Base-by-base conservation (phyloP, 495 filamentous ascomycete species). In the Tuber umbilicatum region DNA sequence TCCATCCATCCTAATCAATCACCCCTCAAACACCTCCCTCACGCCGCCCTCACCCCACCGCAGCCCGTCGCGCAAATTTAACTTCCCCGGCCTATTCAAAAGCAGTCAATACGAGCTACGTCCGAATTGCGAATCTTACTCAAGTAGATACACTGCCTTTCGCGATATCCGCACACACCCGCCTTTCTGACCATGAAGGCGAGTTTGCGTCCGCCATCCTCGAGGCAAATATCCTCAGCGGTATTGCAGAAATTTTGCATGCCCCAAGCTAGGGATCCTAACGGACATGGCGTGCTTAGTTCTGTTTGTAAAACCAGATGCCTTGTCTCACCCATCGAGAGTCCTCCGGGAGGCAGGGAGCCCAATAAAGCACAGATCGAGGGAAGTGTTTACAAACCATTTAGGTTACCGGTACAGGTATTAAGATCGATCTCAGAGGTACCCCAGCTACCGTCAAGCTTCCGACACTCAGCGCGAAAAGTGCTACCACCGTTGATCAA, bases 341-440 rank as follows among this genome's bases (percentile, higher is more conserved):
- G 69, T 16, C 9, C 38, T 41, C 38, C 23, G 38, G 10, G 69
- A 6, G 17, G 55, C 0, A 19, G 7, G 55, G 55, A 35, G 19
- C 35, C 31, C 19, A 12, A 16, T n/a, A 31, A 10, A 55, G 37
- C n/a, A 37, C 3, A 6, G 60, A 35, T 50, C 35, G 1, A 23
- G 10, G 39, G 4, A 19, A 40, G 27, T 38, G n/a, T 41, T n/a
- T 10, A 64, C 55, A 21, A 73, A 79, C 78, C 78, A 73, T 79
- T 76, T 39, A 75, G 76, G 42, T 79, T 79, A 12, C 78, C 78
- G 55, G 79, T 79, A 47, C 73, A 75, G 1, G 69, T 31, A 42
- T 79, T 55, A 23, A 79, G 68, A 38, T 79, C 68, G 23, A 79
- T 43, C 1, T 79, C 67, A 35, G 78, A 41, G 9, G 23, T 1